Conservation (phyloP, 441 rosid genomes). For the Pelargonium citronellum region DNA sequence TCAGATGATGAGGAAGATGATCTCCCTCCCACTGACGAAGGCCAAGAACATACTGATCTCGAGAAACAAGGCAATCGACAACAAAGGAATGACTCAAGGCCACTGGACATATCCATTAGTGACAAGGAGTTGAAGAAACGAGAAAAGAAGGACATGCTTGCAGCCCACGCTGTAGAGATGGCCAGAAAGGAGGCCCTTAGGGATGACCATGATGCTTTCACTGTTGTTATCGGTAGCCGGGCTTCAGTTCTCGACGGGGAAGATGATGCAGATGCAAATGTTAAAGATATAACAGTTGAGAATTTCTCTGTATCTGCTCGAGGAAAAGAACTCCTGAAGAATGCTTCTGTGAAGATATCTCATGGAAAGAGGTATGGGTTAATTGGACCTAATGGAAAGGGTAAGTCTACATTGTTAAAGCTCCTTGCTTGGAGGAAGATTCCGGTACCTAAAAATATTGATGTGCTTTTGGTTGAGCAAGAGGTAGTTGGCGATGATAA, state of each 20-base stretch:
- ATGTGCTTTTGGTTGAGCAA: slow-evolving; percentile 90
- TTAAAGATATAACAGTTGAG: slow-evolving; percentile 65
- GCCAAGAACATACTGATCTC: slow-evolving; percentile 25
- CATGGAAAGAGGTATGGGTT: slow-evolving; percentile 92
- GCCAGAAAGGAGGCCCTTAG: slow-evolving; percentile 70
- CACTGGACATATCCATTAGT: slow-evolving; percentile 48
- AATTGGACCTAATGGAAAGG: slow-evolving; percentile 91
- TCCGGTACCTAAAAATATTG: slow-evolving; percentile 86
- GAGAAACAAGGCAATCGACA: slow-evolving; percentile 28
- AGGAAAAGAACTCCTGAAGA: slow-evolving; percentile 79
- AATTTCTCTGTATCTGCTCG: slow-evolving; percentile 86
- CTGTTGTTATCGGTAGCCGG: slow-evolving; percentile 79
- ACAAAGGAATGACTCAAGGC: slow-evolving; percentile 27
- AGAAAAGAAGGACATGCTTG: slow-evolving; percentile 59
- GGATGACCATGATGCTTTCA: slow-evolving; percentile 85
- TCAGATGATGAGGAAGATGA: slow-evolving; percentile 61
- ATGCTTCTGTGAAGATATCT: slow-evolving; percentile 74
- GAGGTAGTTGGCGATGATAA: slow-evolving; percentile 85
- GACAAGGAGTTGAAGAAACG: slow-evolving; percentile 77
- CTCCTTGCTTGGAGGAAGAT: slow-evolving; percentile 95
- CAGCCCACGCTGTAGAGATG: slow-evolving; percentile 42
- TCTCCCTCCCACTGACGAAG: slow-evolving; percentile 35
- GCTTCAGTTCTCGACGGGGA: slow-evolving; percentile 78
- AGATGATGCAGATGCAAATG: slow-evolving; percentile 76
- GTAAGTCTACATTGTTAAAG: slow-evolving; percentile 83